Percentiles rank a stretch among this genome's conserved stretches.
These are phyloP conservation scores for Neurospora pannonica DNA, from an alignment of 495 filamentous ascomycete species.

Conservation along the genomic window DNA sequence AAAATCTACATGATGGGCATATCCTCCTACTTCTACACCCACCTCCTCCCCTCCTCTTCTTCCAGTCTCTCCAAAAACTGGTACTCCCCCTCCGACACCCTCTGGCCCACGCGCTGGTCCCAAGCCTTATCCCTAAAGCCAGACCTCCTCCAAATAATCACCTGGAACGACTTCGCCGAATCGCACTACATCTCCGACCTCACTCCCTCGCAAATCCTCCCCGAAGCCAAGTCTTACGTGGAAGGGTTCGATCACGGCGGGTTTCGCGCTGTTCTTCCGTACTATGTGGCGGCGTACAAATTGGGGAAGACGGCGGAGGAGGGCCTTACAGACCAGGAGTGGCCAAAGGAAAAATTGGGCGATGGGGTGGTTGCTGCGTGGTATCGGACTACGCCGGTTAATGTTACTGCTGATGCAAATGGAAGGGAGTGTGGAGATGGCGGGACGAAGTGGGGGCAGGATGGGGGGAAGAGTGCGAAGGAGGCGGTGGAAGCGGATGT, in stretches of 20 bases:
- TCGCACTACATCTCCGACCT: slow-evolving; percentile 40
- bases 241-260: slow-evolving; percentile 21
- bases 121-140: slow-evolving; percentile 44
- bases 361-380: slow-evolving; percentile 3
- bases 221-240: slow-evolving; percentile 21
- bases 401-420: background rate
- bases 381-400: slow-evolving; percentile 3
- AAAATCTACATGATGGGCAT: slow-evolving; percentile 68
- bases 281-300: slow-evolving; percentile 54
- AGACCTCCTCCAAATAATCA: slow-evolving; percentile 15
- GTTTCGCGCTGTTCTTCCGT: slow-evolving; percentile 40
- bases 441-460: slow-evolving; percentile 5
- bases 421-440: slow-evolving; percentile 2
- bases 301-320: slow-evolving; percentile 28
- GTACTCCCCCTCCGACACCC: slow-evolving; percentile 53
- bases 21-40: slow-evolving; percentile 58
- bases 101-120: slow-evolving; percentile 62
- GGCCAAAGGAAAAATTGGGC: slow-evolving; percentile 15
- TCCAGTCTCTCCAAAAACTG: slow-evolving; percentile 47
- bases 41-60: no score
- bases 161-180: slow-evolving; percentile 34
- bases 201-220: slow-evolving; percentile 17
- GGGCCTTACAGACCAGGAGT: slow-evolving; percentile 23
- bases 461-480: background rate
- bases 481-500: background rate